phyloP scores from a whole-genome alignment of 805 yeast species.

The Saccharomycopsis sp. region DNA sequence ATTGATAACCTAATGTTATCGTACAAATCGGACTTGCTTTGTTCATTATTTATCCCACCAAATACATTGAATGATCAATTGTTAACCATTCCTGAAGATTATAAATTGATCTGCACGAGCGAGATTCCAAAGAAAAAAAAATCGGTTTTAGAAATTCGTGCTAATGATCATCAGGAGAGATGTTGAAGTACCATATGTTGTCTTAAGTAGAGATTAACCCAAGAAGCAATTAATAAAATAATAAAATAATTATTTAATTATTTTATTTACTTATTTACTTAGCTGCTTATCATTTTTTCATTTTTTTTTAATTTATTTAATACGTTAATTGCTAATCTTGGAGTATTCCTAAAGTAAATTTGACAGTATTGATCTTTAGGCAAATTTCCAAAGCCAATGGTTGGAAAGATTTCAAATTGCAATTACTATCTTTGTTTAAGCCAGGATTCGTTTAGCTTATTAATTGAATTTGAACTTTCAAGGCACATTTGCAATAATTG shows the following conservation, averaged over 20 bases:
- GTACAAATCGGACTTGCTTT: conserved; percentile 79
- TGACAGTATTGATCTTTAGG: too few species aligned
- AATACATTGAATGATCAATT: conserved; percentile 79
- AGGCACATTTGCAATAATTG: conserved; percentile 31
- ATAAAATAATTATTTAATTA: too few species aligned
- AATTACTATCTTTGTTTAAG: too few species aligned
- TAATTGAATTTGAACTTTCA: conserved; percentile 37
- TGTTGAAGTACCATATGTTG: conserved; percentile 87
- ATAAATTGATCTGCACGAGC: conserved; percentile 77
- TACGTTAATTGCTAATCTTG: too few species aligned
- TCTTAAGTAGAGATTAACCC: too few species aligned
- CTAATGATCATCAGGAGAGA: conserved; percentile 87
- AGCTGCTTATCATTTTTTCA: too few species aligned
- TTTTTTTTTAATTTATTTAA: too few species aligned
- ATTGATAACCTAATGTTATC: conserved; percentile 87
- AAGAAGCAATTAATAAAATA: too few species aligned
- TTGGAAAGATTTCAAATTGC: too few species aligned
- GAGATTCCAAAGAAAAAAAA: conserved; percentile 69
- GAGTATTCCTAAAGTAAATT: too few species aligned
- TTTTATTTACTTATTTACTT: too few species aligned
- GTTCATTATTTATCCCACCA: conserved; percentile 91
- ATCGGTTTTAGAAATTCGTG: conserved; percentile 81
- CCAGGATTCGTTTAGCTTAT: conserved; percentile 41
- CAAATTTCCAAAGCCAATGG: too few species aligned
- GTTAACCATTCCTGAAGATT: conserved; percentile 64